Conservation (phyloP, 306 rosid genomes). For the Quercus cerris region DNA sequence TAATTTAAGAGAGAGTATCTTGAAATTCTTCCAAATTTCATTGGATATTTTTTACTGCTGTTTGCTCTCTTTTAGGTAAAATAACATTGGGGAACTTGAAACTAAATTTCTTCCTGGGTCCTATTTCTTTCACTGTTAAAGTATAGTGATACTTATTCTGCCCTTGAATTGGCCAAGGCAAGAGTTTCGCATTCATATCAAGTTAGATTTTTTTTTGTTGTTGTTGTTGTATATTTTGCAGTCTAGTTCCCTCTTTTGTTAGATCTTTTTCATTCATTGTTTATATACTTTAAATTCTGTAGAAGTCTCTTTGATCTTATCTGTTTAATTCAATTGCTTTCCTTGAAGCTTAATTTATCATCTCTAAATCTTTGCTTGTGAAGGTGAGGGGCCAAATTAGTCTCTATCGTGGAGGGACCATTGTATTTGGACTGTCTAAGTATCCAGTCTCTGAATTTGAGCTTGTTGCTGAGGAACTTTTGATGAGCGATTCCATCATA, state of each 20-base stretch:
- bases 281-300: neutral
- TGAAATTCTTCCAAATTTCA: neutral
- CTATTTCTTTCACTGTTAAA: neutral
- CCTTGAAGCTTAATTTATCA: constrained; percentile 16
- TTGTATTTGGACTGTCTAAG: constrained; percentile 84
- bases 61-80: neutral
- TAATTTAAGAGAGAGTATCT: neutral
- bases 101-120: neutral
- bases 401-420: constrained; percentile 84
- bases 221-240: neutral
- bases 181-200: neutral
- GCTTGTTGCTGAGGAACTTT: constrained; percentile 97
- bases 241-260: neutral
- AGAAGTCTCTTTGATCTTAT: neutral
- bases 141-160: neutral
- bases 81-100: neutral
- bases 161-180: neutral
- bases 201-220: neutral
- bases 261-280: neutral
- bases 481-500: constrained; percentile 92
- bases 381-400: constrained; percentile 98
- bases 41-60: neutral
- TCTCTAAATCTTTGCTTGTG: constrained; percentile 32
- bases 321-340: neutral
- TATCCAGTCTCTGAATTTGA: constrained; percentile 96